A percentile compares a stretch with the other conserved stretches of the same genome.
Evolutionary conservation across 148 eudicot species (phyloP).

Genomic region (Drosera capensis): DNA sequence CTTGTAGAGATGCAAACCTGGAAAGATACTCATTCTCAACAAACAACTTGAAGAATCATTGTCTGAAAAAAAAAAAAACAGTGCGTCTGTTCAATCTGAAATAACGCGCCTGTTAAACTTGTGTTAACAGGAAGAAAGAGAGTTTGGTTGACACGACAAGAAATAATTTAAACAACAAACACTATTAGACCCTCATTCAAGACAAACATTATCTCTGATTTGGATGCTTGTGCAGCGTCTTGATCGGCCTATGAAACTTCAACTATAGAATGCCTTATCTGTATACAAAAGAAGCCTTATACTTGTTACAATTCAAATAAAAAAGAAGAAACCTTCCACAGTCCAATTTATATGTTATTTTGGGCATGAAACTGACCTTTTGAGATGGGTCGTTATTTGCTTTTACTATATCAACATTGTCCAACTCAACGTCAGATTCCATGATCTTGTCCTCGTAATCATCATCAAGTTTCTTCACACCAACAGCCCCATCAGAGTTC

Average conservation of each 20-base stretch:
- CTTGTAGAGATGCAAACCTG: too few relatives aligned
- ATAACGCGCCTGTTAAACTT: neutral
- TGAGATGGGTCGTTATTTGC: constrained; percentile 59
- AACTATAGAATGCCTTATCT: constrained; percentile 53
- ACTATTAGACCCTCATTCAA: constrained; percentile 30
- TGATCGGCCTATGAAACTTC: constrained; percentile 47
- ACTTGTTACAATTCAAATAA: neutral
- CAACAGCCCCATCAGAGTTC: too few relatives aligned
- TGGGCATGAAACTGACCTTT: constrained; percentile 17
- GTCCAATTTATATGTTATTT: neutral
- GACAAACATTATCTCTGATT: constrained; percentile 34
- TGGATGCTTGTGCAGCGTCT: constrained; percentile 43
- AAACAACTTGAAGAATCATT: too few relatives aligned
- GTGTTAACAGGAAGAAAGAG: neutral
- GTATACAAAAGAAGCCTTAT: constrained; percentile 5
- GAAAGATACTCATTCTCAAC: too few relatives aligned
- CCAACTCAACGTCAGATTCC: too few relatives aligned
- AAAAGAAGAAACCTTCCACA: neutral
- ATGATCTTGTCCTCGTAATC: too few relatives aligned
- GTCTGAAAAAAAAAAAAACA: too few relatives aligned
- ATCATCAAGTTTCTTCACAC: too few relatives aligned
- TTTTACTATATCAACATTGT: constrained; percentile 37
- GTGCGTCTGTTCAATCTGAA: too few relatives aligned
- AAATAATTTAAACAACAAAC: neutral
- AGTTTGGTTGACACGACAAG: neutral